Evolutionary conservation across 495 filamentous ascomycete genomes (phyloP).

Genomic region (Lindgomyces ingoldianus): DNA sequence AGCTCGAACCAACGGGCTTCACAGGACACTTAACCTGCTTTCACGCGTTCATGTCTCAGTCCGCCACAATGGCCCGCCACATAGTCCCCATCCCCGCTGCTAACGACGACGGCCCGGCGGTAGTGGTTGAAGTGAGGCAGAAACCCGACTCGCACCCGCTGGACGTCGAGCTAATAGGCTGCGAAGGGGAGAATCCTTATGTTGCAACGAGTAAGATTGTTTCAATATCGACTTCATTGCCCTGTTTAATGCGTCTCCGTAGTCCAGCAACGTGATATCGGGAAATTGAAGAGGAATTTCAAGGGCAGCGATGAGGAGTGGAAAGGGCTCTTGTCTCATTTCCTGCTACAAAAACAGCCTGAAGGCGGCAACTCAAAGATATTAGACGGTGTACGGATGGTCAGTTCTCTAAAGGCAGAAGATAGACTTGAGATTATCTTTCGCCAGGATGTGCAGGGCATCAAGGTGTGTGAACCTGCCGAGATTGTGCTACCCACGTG

Average conservation of each 20-base stretch:
- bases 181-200: slow-evolving; percentile 32
- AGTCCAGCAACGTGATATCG: slow-evolving; percentile 34
- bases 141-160: slow-evolving; percentile 23
- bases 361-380: slow-evolving; percentile 11
- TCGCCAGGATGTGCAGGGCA: slow-evolving; percentile 25
- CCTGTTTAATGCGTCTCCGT: slow-evolving; percentile 6
- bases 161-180: slow-evolving; percentile 31
- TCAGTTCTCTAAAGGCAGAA: slow-evolving; percentile 17
- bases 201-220: slow-evolving; percentile 33
- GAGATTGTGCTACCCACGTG: background rate
- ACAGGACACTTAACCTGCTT: background rate
- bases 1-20: slow-evolving; percentile 28
- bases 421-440: slow-evolving; percentile 21
- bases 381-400: slow-evolving; percentile 43
- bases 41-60: slow-evolving; percentile 8
- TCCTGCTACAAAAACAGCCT: slow-evolving; percentile 42
- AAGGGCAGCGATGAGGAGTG: slow-evolving; percentile 59
- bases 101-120: slow-evolving; percentile 5
- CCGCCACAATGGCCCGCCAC: slow-evolving; percentile 17
- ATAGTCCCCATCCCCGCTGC: slow-evolving; percentile 29
- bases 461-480: slow-evolving; percentile 25
- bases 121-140: slow-evolving; percentile 34
- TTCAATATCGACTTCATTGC: slow-evolving; percentile 20
- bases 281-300: slow-evolving; percentile 24
- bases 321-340: slow-evolving; percentile 51